Conservation (phyloP, 2,329 filamentous ascomycete species). For the Scedosporium aurantiacum region DNA sequence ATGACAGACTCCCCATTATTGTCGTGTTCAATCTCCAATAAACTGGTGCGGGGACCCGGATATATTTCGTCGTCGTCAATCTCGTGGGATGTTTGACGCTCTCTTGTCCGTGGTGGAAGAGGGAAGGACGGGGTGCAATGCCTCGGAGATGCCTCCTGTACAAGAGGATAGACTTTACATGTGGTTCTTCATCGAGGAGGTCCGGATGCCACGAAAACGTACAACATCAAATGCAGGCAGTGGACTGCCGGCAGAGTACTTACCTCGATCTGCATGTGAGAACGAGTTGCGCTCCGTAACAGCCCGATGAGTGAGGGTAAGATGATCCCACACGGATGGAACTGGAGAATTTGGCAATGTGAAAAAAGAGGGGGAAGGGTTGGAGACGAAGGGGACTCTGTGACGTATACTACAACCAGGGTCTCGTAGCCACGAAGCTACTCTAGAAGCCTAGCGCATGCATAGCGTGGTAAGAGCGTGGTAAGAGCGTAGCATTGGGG, state of each 20-base stretch:
- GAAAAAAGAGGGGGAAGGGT: neutral
- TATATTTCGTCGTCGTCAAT: neutral
- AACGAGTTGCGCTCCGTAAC: neutral
- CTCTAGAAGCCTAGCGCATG: neutral
- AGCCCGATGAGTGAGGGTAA: neutral
- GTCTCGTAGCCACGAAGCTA: neutral
- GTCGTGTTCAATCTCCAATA: neutral
- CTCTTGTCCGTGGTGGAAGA: neutral
- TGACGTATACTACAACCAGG: neutral
- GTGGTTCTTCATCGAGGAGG: neutral
- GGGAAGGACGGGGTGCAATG: neutral
- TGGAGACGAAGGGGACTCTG: neutral
- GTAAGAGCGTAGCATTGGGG: neutral
- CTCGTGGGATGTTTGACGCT: neutral
- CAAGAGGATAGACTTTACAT: neutral
- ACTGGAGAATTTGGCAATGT: no score
- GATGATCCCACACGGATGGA: neutral
- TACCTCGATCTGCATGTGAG: neutral
- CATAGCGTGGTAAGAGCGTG: neutral
- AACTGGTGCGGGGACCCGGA: neutral
- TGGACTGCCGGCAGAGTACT: neutral
- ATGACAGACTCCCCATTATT: neutral
- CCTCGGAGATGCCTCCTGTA: neutral
- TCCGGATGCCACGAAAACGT: neutral
- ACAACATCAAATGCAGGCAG: neutral